These are phyloP conservation scores for Starmera quercuum DNA, from an alignment of 805 yeast genomes.

Conservation along the genomic window DNA sequence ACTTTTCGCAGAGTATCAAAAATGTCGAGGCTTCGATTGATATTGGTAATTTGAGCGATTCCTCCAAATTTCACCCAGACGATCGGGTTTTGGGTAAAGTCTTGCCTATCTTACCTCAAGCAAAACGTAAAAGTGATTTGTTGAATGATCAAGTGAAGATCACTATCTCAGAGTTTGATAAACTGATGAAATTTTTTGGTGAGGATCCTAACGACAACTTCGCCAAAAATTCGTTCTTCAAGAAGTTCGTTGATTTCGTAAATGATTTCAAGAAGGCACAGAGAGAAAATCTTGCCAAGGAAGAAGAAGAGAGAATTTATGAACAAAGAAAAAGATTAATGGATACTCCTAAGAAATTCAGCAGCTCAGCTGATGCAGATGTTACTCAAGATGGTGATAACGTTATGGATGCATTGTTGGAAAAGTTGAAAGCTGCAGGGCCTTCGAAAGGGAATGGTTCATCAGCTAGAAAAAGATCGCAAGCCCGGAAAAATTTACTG, in stretches of 20 bases:
- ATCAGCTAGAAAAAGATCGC: constrained; percentile 73
- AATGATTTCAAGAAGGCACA: constrained; percentile 58
- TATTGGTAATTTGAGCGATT: constrained; percentile 59
- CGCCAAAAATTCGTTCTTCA: constrained; percentile 52
- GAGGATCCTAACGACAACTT: constrained; percentile 51
- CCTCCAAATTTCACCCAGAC: constrained; percentile 54
- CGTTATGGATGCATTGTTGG: constrained; percentile 81
- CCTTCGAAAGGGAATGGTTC: constrained; percentile 70
- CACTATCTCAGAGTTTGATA: constrained; percentile 46
- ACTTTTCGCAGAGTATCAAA: constrained; percentile 41
- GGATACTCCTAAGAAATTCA: constrained; percentile 25
- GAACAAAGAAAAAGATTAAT: constrained; percentile 55
- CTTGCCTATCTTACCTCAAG: constrained; percentile 44
- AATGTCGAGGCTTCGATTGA: constrained; percentile 47
- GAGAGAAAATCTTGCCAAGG: constrained; percentile 54
- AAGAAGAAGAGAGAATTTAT: constrained; percentile 59
- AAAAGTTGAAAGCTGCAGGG: constrained; percentile 81
- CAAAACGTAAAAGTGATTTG: constrained; percentile 42
- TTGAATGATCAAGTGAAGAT: constrained; percentile 42
- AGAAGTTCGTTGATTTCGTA: constrained; percentile 52
- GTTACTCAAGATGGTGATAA: constrained; percentile 29
- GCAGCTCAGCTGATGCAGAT: constrained; percentile 22
- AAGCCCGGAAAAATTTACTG: constrained; percentile 56
- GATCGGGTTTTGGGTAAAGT: constrained; percentile 53
- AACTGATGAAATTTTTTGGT: constrained; percentile 63